Base-by-base conservation (phyloP, 352 stramenopile genomes). In the Phytophthora uliginosa region DNA sequence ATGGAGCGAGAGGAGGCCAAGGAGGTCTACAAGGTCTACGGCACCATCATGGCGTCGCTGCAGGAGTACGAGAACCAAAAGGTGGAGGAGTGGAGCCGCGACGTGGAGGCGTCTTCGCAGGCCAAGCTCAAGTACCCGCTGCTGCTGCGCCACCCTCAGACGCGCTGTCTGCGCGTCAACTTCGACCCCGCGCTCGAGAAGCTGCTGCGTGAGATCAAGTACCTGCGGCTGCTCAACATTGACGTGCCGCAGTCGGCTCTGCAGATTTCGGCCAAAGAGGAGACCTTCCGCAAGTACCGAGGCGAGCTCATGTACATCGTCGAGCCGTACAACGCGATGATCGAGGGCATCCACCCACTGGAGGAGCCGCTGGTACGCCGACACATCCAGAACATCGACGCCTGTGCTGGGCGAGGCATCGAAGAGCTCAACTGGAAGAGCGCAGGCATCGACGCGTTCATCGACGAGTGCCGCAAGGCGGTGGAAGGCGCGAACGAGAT, bases 1-100 rank as follows among this genome's bases (percentile, higher is more conserved):
- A 98, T 99, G 82, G 97, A 99, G 51, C 95, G 98, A 4, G 97
- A 99, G 73, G 97, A 99, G 81, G 96, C 97, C 26, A 99, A 99
- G 68, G 97, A 99, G 71, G 97, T 99, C n/a, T 95, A 97, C 72
- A 99, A 99, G 77, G 92, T 99, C 0, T 99, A 99, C 65, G 88
- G 86, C 12, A 98, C 94, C 20, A 98, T 99, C 66, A 95, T 99
- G 67, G 92, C 96, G 24, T 98, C 93, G n/a, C 77, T 99, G 40
- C 84, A 99, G 60, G 97, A 99, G 73, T 99, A 98, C 66, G 97
- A 99, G 74, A 98, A 93, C 61, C 95, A 99, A 67, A 99, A 99
- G 66, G 97, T 99, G 7, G 92, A 98, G 66, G 95, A 99, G 66
- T 99, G 97, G 98, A 97, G 95, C 60, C 84, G 89, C 24, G 96